Percentiles rank a stretch among this genome's conserved stretches.
phyloP scores from a whole-genome alignment of 371 early-diverging fungal genomes.

The Saksenaea vasiformis region DNA sequence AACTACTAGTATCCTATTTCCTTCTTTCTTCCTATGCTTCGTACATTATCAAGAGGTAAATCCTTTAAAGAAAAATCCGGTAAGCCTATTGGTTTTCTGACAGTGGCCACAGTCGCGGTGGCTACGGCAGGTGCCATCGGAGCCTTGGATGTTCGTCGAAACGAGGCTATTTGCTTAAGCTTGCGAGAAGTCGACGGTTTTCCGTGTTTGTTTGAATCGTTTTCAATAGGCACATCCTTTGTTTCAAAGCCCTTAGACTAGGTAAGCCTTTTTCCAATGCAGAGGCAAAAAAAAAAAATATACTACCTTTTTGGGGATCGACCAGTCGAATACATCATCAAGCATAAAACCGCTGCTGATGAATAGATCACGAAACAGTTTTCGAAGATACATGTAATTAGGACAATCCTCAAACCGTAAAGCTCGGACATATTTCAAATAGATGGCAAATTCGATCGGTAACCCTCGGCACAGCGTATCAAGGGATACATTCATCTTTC shows the following conservation, averaged over 20 bases:
- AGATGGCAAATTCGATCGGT: slow-evolving; percentile 95
- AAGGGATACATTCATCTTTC: slow-evolving; percentile 99
- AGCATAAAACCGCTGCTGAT: slow-evolving; percentile 93
- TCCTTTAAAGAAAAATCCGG: not conserved
- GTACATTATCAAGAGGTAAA: not conserved
- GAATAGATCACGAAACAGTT: slow-evolving; percentile 95
- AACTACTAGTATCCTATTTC: too few relatives aligned
- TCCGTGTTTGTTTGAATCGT: not conserved
- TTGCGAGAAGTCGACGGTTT: not conserved
- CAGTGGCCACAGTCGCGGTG: not conserved
- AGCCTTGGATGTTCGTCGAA: not conserved
- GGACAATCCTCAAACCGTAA: slow-evolving; percentile 99
- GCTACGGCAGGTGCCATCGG: not conserved
- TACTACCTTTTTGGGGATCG: slow-evolving; percentile 57
- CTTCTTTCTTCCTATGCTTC: too few relatives aligned
- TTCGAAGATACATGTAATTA: slow-evolving; percentile 97
- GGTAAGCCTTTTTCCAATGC: too few relatives aligned
- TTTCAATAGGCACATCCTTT: not conserved
- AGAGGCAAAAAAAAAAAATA: too few relatives aligned
- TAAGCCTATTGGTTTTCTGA: not conserved
- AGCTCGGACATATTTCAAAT: slow-evolving; percentile 95
- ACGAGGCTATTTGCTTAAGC: not conserved
- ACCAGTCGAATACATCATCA: slow-evolving; percentile 99
- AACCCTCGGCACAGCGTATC: slow-evolving; percentile 95
- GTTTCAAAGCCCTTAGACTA: not conserved